Evolutionary conservation across 1,284 basidiomycete species (phyloP).

Genomic region (Cryptococcus maquisensis): DNA sequence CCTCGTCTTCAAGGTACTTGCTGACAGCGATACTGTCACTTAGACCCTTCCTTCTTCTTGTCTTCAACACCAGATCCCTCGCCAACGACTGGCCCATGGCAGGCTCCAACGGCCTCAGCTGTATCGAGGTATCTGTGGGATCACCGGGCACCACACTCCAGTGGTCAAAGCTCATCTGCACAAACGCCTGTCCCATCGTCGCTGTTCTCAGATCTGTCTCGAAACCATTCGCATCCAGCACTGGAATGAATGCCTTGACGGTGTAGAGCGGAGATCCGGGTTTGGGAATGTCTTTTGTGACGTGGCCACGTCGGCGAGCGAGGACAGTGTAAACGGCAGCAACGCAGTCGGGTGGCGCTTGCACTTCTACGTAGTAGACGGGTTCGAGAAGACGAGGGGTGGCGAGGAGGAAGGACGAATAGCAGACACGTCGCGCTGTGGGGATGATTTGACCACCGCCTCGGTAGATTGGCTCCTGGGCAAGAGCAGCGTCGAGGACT

Average conservation of each 20-base stretch:
- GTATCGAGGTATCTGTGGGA: constrained; percentile 92
- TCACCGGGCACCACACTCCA: constrained; percentile 99
- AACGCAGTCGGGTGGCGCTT: constrained; percentile 96
- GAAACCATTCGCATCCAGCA: constrained; percentile 97
- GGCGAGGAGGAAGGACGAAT: constrained; percentile 84
- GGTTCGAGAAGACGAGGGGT: constrained; percentile 92
- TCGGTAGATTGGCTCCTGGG: constrained; percentile 92
- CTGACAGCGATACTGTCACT: constrained; percentile 90
- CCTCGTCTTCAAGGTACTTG: constrained; percentile 88
- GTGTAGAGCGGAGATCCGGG: constrained; percentile 96
- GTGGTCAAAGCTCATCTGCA: constrained; percentile 92
- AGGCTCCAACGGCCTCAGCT: constrained; percentile 91
- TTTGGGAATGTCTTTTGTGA: constrained; percentile 95
- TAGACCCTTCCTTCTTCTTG: constrained; percentile 88
- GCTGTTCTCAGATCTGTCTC: constrained; percentile 96
- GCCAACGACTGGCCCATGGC: constrained; percentile 90
- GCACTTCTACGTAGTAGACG: constrained; percentile 96
- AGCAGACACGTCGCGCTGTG: constrained; percentile 90
- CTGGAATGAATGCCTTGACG: constrained; percentile 94
- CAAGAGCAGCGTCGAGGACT: constrained; percentile 82
- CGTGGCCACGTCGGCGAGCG: constrained; percentile 91
- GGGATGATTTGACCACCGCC: constrained; percentile 83
- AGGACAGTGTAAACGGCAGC: constrained; percentile 97
- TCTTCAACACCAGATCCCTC: constrained; percentile 91
- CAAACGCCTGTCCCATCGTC: constrained; percentile 97